phyloP scores from a whole-genome alignment of 192 early-diverging fungal species.

The Coemansia erecta region DNA sequence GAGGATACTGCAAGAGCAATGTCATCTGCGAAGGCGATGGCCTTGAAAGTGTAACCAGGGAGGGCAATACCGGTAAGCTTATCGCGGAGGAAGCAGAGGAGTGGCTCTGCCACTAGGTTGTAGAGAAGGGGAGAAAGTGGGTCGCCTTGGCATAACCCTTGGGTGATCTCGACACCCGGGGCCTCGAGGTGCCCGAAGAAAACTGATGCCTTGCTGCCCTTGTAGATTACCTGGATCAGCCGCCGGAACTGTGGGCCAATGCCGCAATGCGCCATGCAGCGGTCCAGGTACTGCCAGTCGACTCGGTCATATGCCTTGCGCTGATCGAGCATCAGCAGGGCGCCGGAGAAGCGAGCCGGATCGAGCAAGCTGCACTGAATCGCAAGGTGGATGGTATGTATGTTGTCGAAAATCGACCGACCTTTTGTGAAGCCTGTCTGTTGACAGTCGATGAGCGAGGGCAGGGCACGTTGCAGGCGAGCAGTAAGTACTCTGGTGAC shows the following conservation, averaged over 20 bases:
- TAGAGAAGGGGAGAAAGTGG: slow-evolving; percentile 12
- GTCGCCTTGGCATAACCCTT: slow-evolving; percentile 12
- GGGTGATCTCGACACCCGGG: neutral
- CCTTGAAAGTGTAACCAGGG: neutral
- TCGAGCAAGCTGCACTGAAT: neutral
- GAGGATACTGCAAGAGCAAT: slow-evolving; percentile 3
- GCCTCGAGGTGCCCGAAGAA: neutral
- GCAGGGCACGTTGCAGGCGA: neutral
- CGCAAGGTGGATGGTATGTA: neutral
- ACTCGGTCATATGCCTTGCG: slow-evolving; percentile 14
- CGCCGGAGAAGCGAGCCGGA: neutral
- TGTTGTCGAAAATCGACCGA: neutral
- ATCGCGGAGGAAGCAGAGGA: slow-evolving; percentile 1
- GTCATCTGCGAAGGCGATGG: slow-evolving; percentile 14
- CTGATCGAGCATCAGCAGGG: slow-evolving; percentile 10
- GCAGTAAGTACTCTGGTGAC: slow-evolving; percentile 7
- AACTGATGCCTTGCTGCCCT: neutral
- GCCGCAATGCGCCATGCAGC: slow-evolving; percentile 1
- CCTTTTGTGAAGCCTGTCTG: neutral
- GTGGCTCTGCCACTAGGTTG: slow-evolving; percentile 9
- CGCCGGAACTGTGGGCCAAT: neutral
- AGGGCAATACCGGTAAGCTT: neutral
- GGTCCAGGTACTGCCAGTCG: slow-evolving; percentile 13
- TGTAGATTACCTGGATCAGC: neutral
- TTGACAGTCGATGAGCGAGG: neutral